Conservation (phyloP, 768 basidiomycete genomes). For the Inosperma sp. region DNA sequence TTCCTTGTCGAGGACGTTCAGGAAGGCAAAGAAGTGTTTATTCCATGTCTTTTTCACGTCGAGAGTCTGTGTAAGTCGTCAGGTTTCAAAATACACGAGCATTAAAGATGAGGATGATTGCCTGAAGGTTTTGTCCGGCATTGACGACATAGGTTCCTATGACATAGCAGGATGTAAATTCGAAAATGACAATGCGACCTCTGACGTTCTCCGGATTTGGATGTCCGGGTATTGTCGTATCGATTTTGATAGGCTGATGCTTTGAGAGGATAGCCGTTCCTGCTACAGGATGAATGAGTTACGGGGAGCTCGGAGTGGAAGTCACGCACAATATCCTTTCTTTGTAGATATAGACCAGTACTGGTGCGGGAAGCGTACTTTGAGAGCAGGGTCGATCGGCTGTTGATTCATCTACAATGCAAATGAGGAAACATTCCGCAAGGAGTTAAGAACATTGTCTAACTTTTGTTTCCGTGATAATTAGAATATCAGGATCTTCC, state of each 20-base stretch:
- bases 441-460: background rate
- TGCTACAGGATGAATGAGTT: slow-evolving; percentile 36
- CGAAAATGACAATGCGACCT: slow-evolving; percentile 78
- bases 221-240: slow-evolving; percentile 69
- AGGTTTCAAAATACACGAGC: background rate
- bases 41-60: slow-evolving; percentile 79
- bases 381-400: slow-evolving; percentile 56
- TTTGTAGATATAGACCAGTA: slow-evolving; percentile 76
- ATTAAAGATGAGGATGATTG: slow-evolving; percentile 19
- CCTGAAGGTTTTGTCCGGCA: slow-evolving; percentile 75
- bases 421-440: slow-evolving; percentile 2
- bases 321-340: slow-evolving; percentile 67
- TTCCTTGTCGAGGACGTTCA: slow-evolving; percentile 65
- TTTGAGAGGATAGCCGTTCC: slow-evolving; percentile 83
- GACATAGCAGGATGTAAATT: slow-evolving; percentile 65
- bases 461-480: slow-evolving; percentile 86
- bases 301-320: background rate
- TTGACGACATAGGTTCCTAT: slow-evolving; percentile 84
- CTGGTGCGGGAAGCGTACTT: slow-evolving; percentile 57
- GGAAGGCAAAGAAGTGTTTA: slow-evolving; percentile 64
- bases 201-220: slow-evolving; percentile 59
- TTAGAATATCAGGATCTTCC: slow-evolving; percentile 79
- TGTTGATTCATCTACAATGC: slow-evolving; percentile 59
- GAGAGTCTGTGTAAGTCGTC: slow-evolving; percentile 55
- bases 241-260: slow-evolving; percentile 60